Evolutionary conservation across 768 basidiomycete genomes (phyloP).

Genomic region (Mycena crocata): DNA sequence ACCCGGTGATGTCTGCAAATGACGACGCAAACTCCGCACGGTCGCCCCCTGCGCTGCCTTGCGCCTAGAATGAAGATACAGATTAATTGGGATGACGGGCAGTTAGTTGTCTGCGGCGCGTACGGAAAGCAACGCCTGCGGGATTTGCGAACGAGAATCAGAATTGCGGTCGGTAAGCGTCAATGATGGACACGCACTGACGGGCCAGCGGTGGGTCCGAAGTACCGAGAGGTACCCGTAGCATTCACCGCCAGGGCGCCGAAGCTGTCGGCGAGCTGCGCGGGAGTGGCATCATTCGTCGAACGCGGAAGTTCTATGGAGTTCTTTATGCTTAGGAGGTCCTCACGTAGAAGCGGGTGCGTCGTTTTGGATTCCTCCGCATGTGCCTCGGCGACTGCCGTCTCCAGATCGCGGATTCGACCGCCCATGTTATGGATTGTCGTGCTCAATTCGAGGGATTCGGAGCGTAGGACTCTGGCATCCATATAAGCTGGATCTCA

Average conservation of each 20-base stretch:
- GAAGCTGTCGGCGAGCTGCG: not conserved
- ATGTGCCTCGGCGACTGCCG: conserved; percentile 8
- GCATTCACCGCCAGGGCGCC: conserved; percentile 7
- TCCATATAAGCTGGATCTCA: not conserved
- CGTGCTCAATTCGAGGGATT: not conserved
- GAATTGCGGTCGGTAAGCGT: not conserved
- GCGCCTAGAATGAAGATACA: not conserved
- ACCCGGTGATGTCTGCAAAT: not conserved
- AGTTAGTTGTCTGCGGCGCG: not conserved
- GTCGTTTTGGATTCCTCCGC: not conserved
- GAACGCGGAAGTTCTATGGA: not conserved
- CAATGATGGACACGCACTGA: not conserved
- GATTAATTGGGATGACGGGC: not conserved
- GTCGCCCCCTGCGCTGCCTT: conserved; percentile 6
- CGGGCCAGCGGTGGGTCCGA: conserved; percentile 26
- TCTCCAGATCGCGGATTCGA: conserved; percentile 19
- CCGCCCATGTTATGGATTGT: conserved; percentile 14
- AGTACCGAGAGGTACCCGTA: conserved; percentile 13
- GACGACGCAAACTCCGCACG: not conserved
- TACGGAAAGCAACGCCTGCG: conserved; percentile 18
- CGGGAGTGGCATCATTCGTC: not conserved
- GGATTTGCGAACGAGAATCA: not conserved
- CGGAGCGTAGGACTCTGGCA: conserved; percentile 17
- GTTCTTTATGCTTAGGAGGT: conserved; percentile 6
- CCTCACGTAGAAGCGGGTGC: conserved; percentile 15